phyloP scores from a whole-genome alignment of 2,329 filamentous ascomycete genomes.

The Fusarium tuaranense region DNA sequence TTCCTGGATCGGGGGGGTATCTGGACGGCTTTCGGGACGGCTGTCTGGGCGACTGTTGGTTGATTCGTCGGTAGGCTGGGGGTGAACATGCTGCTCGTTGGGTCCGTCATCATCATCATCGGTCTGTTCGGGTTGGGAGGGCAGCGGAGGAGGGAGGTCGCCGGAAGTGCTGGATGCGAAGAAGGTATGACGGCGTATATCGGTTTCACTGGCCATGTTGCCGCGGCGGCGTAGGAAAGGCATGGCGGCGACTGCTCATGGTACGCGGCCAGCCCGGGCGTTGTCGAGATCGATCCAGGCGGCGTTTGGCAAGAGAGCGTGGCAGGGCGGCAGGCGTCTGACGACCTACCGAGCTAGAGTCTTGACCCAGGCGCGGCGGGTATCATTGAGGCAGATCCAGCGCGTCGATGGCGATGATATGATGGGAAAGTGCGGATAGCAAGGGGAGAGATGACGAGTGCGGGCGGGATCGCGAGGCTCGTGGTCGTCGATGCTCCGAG shows the following conservation, averaged over 20 bases:
- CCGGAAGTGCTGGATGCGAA: conserved; percentile 47
- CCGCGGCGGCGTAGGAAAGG: conserved; percentile 72
- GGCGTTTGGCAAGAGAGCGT: conserved; percentile 30
- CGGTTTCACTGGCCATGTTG: conserved; percentile 69
- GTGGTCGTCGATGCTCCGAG: conserved; percentile 23
- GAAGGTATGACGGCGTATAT: conserved; percentile 66
- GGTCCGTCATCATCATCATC: conserved; percentile 31
- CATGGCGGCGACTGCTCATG: conserved; percentile 62
- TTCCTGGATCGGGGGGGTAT: conserved; percentile 65
- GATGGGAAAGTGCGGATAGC: conserved; percentile 4
- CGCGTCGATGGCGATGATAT: conserved; percentile 18
- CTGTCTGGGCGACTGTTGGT: conserved; percentile 25
- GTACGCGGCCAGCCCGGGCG: conserved; percentile 46
- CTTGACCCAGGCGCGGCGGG: conserved; percentile 32
- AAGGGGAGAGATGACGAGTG: conserved; percentile 20
- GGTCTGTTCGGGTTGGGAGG: conserved; percentile 36
- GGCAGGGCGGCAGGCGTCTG: conserved; percentile 36
- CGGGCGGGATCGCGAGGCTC: conserved; percentile 17
- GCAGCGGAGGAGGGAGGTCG: conserved; percentile 42
- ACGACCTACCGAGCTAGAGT: conserved; percentile 44
- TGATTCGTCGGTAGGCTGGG: conserved; percentile 41
- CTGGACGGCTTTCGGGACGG: conserved; percentile 50
- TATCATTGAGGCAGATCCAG: conserved; percentile 39
- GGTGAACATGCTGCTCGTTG: conserved; percentile 34
- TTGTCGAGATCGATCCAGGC: conserved; percentile 32